Evolutionary conservation across 2,329 filamentous ascomycete species (phyloP).

Genomic region (Stagonosporopsis vannaccii): DNA sequence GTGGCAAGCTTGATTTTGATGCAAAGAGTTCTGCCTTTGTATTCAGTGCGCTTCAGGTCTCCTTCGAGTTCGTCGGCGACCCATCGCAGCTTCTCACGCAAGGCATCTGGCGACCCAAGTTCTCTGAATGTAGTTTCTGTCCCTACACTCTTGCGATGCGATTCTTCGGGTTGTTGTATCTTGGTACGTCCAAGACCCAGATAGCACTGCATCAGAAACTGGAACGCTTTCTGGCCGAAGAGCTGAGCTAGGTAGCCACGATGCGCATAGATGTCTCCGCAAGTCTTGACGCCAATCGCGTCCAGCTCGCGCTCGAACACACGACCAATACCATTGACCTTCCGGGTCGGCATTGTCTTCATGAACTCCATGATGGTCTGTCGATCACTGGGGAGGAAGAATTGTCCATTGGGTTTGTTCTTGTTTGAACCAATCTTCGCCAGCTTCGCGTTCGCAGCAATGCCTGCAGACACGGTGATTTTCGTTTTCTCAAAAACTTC

Average conservation of each 20-base stretch:
- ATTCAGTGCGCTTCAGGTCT: conserved; percentile 79
- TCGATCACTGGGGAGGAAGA: conserved; percentile 74
- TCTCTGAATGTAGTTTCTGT: conserved; percentile 93
- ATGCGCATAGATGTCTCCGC: conserved; percentile 83
- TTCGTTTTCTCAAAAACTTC: conserved; percentile 78
- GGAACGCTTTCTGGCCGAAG: conserved; percentile 90
- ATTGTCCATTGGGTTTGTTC: conserved; percentile 97
- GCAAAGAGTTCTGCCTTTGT: conserved; percentile 89
- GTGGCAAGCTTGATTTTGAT: conserved; percentile 95
- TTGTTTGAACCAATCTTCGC: conserved; percentile 95
- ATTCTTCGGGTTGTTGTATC: conserved; percentile 85
- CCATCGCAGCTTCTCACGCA: conserved; percentile 79
- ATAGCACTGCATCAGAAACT: conserved; percentile 84
- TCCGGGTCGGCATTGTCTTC: conserved; percentile 80
- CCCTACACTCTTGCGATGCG: conserved; percentile 91
- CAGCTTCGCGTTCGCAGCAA: conserved; percentile 89
- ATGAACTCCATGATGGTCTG: conserved; percentile 84
- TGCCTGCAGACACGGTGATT: conserved; percentile 92
- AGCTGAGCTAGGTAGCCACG: conserved; percentile 76
- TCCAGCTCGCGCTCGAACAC: conserved; percentile 91
- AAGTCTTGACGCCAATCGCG: conserved; percentile 85
- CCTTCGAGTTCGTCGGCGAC: conserved; percentile 87
- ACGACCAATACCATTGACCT: conserved; percentile 93
- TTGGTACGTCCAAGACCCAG: conserved; percentile 86
- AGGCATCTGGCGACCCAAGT: conserved; percentile 70